Conservation (phyloP, 495 filamentous ascomycete genomes). For the Tuber aestivum region DNA sequence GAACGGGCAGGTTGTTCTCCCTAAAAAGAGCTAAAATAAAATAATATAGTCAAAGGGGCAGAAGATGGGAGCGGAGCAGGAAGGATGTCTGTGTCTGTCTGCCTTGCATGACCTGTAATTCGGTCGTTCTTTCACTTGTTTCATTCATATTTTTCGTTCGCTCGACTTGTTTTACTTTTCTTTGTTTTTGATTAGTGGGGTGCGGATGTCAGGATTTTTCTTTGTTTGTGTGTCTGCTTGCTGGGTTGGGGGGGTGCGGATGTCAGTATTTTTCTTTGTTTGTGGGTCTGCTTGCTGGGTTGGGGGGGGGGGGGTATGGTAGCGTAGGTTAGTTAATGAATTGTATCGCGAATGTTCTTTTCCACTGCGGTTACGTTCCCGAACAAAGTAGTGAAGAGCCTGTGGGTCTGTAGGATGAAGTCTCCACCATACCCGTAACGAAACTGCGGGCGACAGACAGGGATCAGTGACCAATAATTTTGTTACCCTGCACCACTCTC, state of each 20-base stretch:
- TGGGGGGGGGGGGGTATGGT: background rate
- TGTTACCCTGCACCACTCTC: no score
- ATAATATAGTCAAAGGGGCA: background rate
- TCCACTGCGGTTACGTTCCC: background rate
- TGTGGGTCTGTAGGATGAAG: no score
- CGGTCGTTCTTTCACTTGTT: background rate
- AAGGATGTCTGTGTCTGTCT: background rate
- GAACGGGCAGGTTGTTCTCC: background rate
- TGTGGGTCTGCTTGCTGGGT: background rate
- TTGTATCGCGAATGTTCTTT: background rate
- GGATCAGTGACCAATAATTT: no score
- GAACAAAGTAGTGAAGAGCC: background rate
- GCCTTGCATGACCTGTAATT: background rate
- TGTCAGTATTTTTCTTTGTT: background rate
- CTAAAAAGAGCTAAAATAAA: background rate
- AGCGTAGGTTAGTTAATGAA: constrained; percentile 4
- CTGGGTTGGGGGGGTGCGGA: background rate
- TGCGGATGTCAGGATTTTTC: background rate
- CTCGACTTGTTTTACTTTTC: background rate
- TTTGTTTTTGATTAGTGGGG: background rate
- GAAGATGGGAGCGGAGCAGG: background rate
- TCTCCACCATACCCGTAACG: no score
- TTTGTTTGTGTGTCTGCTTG: background rate
- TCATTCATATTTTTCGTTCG: background rate
- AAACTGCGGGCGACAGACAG: no score